Conservation (phyloP, 495 filamentous ascomycete genomes). For the Xanthoparmelia taractica region DNA sequence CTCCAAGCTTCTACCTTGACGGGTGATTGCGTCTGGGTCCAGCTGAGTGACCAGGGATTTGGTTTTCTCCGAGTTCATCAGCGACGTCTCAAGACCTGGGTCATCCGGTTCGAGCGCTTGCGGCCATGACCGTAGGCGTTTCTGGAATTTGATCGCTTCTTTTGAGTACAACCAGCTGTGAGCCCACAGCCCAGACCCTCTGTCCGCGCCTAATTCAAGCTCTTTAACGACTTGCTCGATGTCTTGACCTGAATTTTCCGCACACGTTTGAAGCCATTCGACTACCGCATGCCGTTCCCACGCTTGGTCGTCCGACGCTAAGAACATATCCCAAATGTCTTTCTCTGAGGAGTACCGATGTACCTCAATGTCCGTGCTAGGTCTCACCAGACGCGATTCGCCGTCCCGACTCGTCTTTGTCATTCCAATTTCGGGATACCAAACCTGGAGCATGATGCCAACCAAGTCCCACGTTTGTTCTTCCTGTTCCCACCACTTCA, state of each 20-base stretch:
- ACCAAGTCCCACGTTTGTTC: slow-evolving; percentile 86
- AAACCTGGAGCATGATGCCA: slow-evolving; percentile 50
- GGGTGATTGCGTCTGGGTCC: slow-evolving; percentile 80
- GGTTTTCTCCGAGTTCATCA: slow-evolving; percentile 50
- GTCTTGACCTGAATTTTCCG: slow-evolving; percentile 53
- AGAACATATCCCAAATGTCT: slow-evolving; percentile 57
- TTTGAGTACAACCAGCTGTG: slow-evolving; percentile 90
- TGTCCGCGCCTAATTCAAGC: slow-evolving; percentile 52
- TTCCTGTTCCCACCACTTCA: slow-evolving; percentile 58
- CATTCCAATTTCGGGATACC: slow-evolving; percentile 35
- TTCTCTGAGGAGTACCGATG: slow-evolving; percentile 54
- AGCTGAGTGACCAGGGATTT: slow-evolving; percentile 75
- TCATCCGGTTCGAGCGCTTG: slow-evolving; percentile 54
- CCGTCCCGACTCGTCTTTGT: slow-evolving; percentile 35
- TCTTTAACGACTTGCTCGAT: slow-evolving; percentile 69
- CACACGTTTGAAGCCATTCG: slow-evolving; percentile 73
- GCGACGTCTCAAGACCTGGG: slow-evolving; percentile 47
- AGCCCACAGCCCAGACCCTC: slow-evolving; percentile 60
- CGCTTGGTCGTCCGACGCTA: slow-evolving; percentile 59
- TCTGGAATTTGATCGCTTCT: slow-evolving; percentile 80
- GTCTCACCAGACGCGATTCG: slow-evolving; percentile 21
- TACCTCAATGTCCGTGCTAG: slow-evolving; percentile 34
- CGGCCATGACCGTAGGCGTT: slow-evolving; percentile 61
- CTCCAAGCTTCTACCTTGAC: slow-evolving; percentile 67
- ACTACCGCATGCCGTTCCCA: slow-evolving; percentile 67